Conservation (phyloP, 805 yeast species). For the Saccharomyces mikatae region DNA sequence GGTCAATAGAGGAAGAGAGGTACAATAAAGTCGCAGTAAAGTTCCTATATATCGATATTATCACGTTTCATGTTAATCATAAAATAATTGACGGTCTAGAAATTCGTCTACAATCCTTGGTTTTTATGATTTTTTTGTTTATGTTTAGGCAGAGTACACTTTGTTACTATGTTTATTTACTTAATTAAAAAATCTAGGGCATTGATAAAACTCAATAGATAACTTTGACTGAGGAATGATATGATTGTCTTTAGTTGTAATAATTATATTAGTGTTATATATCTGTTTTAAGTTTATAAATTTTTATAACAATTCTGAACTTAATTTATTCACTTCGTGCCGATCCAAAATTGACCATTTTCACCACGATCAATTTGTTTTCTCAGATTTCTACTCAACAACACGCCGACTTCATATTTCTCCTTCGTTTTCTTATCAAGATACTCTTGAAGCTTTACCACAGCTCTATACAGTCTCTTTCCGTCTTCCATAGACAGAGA, state of each 20-base stretch:
- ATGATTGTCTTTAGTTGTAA: neutral
- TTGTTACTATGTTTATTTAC: no score
- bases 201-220: no score
- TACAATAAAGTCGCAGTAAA: neutral
- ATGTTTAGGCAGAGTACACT: neutral
- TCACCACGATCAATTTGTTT: slow-evolving; percentile 36
- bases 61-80: neutral
- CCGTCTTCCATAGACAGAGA: slow-evolving; percentile 34
- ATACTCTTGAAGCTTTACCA: slow-evolving; percentile 33
- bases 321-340: slow-evolving; percentile 13
- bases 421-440: slow-evolving; percentile 36
- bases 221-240: neutral
- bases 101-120: neutral
- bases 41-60: neutral
- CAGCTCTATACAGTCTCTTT: slow-evolving; percentile 32
- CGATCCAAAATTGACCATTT: slow-evolving; percentile 32
- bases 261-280: neutral
- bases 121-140: neutral
- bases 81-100: no score
- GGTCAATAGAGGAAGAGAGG: neutral
- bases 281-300: neutral
- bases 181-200: neutral
- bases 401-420: slow-evolving; percentile 36
- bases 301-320: neutral
- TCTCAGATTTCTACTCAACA: slow-evolving; percentile 34